Conservation (phyloP, 2,329 filamentous ascomycete species). For the Beauveria bassiana region DNA sequence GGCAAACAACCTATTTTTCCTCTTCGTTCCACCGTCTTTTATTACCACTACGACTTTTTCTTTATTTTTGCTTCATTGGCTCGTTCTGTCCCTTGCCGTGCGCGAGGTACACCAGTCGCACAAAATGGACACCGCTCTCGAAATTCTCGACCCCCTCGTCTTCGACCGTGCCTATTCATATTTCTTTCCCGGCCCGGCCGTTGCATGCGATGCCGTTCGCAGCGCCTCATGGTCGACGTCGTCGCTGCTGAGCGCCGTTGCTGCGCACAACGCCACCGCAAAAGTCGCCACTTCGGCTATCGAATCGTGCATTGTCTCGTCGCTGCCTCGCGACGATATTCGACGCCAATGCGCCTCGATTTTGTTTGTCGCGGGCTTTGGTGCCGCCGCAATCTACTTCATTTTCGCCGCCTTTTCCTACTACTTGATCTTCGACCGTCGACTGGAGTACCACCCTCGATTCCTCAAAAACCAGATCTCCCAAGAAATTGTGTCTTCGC, state of each 20-base stretch:
- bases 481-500: slow-evolving; percentile 35
- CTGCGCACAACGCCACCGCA: slow-evolving; percentile 9
- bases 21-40: not conserved
- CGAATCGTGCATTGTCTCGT: slow-evolving; percentile 39
- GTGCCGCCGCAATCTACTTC: slow-evolving; percentile 47
- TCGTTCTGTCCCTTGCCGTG: not conserved
- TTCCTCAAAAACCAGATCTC: slow-evolving; percentile 40
- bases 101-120: slow-evolving; percentile 3
- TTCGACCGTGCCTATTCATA: slow-evolving; percentile 34
- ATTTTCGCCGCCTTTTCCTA: slow-evolving; percentile 64
- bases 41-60: not conserved
- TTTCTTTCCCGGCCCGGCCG: slow-evolving; percentile 22
- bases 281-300: slow-evolving; percentile 21
- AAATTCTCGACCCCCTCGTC: slow-evolving; percentile 33
- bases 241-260: not conserved
- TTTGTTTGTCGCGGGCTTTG: slow-evolving; percentile 30
- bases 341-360: slow-evolving; percentile 31
- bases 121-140: slow-evolving; percentile 32
- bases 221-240: slow-evolving; percentile 10
- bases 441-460: slow-evolving; percentile 37
- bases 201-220: slow-evolving; percentile 11
- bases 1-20: not conserved
- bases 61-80: not conserved
- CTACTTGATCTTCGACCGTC: slow-evolving; percentile 51
- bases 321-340: slow-evolving; percentile 34